Evolutionary conservation across 1,139 yeast genomes (phyloP).

Genomic region (Diutina mesorugosa): DNA sequence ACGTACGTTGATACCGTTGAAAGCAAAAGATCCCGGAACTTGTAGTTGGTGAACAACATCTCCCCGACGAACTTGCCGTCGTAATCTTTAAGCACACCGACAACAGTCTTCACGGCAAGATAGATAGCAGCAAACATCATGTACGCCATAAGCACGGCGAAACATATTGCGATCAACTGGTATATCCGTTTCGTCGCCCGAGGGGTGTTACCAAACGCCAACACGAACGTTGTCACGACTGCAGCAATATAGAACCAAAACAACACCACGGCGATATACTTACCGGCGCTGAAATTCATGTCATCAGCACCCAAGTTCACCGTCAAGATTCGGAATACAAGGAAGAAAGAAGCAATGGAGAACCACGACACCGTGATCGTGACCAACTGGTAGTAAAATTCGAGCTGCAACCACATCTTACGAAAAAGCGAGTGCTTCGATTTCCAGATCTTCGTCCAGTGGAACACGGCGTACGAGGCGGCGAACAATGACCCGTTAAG

Average conservation of each 20-base stretch:
- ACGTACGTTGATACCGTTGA: constrained; percentile 78
- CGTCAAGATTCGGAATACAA: constrained; percentile 33
- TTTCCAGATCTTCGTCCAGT: constrained; percentile 59
- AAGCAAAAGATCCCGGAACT: constrained; percentile 77
- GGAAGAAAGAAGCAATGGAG: not conserved
- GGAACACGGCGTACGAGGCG: constrained; percentile 62
- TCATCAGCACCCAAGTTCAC: constrained; percentile 38
- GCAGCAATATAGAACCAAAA: constrained; percentile 15
- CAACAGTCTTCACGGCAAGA: constrained; percentile 66
- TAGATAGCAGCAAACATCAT: constrained; percentile 58
- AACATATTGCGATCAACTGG: constrained; percentile 11
- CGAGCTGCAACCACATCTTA: constrained; percentile 51
- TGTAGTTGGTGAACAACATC: constrained; percentile 44
- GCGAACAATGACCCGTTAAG: constrained; percentile 79
- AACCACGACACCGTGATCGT: constrained; percentile 65
- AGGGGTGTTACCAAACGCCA: constrained; percentile 18
- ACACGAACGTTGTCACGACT: constrained; percentile 14
- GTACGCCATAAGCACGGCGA: constrained; percentile 16
- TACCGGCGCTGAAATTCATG: constrained; percentile 19
- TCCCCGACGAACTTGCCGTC: constrained; percentile 29
- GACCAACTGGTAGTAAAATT: constrained; percentile 56
- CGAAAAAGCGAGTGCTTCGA: constrained; percentile 53
- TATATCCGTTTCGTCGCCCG: constrained; percentile 15
- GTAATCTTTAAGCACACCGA: constrained; percentile 20
- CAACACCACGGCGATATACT: constrained; percentile 12